Evolutionary conservation across 768 basidiomycete species (phyloP).

Genomic region (Leucogyrophana mollusca): DNA sequence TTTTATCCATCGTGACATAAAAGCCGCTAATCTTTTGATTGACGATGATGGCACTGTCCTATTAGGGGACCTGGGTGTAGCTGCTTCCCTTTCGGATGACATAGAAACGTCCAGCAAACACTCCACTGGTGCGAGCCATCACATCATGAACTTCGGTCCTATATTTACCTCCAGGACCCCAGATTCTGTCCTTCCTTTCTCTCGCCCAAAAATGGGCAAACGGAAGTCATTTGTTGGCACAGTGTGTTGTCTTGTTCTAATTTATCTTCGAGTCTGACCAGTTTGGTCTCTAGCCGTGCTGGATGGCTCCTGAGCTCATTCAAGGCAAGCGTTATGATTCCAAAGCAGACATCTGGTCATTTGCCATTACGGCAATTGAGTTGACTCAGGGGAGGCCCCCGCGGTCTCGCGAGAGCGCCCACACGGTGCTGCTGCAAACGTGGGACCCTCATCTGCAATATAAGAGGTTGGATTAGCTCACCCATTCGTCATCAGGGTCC

Average conservation of each 20-base stretch:
- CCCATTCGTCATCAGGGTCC: slow-evolving; percentile 46
- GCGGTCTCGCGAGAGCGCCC: slow-evolving; percentile 71
- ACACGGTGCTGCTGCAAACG: slow-evolving; percentile 75
- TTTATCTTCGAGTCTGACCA: neutral
- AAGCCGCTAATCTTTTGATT: slow-evolving; percentile 90
- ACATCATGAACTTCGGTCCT: slow-evolving; percentile 35
- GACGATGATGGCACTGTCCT: slow-evolving; percentile 90
- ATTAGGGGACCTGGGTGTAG: slow-evolving; percentile 90
- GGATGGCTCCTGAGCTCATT: slow-evolving; percentile 97
- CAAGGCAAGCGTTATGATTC: slow-evolving; percentile 81
- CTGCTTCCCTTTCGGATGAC: slow-evolving; percentile 78
- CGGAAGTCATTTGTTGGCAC: slow-evolving; percentile 94
- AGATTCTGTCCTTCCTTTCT: neutral
- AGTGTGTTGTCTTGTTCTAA: slow-evolving; percentile 37
- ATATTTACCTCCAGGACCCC: slow-evolving; percentile 12
- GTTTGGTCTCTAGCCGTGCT: slow-evolving; percentile 61
- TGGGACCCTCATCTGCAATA: slow-evolving; percentile 32
- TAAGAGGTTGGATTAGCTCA: no score
- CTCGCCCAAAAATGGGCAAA: slow-evolving; percentile 60
- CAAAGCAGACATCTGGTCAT: slow-evolving; percentile 93
- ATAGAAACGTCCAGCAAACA: slow-evolving; percentile 36
- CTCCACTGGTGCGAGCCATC: slow-evolving; percentile 18
- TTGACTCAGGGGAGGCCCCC: slow-evolving; percentile 86
- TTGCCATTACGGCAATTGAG: slow-evolving; percentile 94
- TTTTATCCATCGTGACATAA: slow-evolving; percentile 91